Evolutionary conservation across 495 filamentous ascomycete genomes (phyloP), one percentile per base, ranked within the genome.

Genomic region (Aspergillus egyptiacus): DNA sequence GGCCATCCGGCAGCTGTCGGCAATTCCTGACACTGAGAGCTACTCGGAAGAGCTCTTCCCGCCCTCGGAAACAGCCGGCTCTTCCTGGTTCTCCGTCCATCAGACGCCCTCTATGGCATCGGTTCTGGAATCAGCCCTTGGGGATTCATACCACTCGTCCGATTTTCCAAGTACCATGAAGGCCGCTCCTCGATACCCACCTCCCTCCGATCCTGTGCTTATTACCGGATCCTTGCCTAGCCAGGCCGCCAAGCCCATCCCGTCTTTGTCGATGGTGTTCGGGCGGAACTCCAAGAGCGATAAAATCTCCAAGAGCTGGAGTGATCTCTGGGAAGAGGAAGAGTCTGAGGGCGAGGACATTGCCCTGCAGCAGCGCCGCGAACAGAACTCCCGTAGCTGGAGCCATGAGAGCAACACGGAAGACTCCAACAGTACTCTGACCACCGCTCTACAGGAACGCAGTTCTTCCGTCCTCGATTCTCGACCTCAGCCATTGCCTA

Each of bases 261-360:
- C 82, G 3, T 80, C 80, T 22, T 78, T 94, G 71, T 81, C 87
- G 3, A 76, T 83, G 53, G 78, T 91, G 17, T 91, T 93, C 61
- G 86, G 86, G 20, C 83, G 81, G 62, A 80, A 86, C 63, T 77
- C 85, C 61, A 78, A 78, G 53, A 79, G 85, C 3, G 69, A 78
- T 15, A 65, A 72, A 39, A 85, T 90, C 9, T 93, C 90, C 22
- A 95, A 96, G 81, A 96, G 90, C 75, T 96, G 90, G 90, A 93
- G 89, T 57, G 90, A 96, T 67, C 75, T 96, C 55, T 96, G 87
- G 84, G 90, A 96, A 65, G 90, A 96, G 44, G 78, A 93, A 55
- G 90, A 95, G 64, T 76, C 78, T 14, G 78, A 86, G 63, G 72
- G 72, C 35, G 75, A 81, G 47, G 76, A 79, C 38, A 32, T 57